Evolutionary conservation across 2,329 filamentous ascomycete species (phyloP), one percentile per base, ranked within the genome.

Genomic region (Rhynchosporium agropyri): DNA sequence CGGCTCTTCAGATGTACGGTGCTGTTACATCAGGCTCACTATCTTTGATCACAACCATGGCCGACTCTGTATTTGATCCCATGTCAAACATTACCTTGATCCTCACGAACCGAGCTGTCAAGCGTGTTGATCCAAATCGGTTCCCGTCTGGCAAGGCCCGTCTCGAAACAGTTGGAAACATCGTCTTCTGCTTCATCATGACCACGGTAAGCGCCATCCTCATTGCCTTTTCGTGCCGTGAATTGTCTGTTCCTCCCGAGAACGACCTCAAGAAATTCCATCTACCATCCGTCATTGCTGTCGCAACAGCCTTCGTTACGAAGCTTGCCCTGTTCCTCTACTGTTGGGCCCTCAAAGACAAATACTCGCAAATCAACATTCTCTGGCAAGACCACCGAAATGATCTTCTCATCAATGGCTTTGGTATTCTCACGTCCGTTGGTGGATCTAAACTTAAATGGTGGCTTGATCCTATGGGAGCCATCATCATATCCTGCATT

Each of bases 371-470:
- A 76, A 87, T 97, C 67, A 85, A 90, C 62, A 97, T 97, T 74
- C 80, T 98, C 13, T 97, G 92, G 93, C 91, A 96, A 76, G 94
- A 98, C 73, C 95, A 99, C 79, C 89, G 95, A 65, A 99, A 99
- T 74, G 95, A 99, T 74, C 81, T 99, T n/a, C 82, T 97, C 71
- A 92, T 99, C 83, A 99, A 98, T 76, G 92, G 92, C 60, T 92
- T 96, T 70, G 92, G 90, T 84, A 87, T 98, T 67, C 77, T 97
- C 60, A 97, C 93, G 0, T 94, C 90, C 2, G 88, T 97, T n/a
- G 91, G 92, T 61, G 95, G 95, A 40, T 87, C 88, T 67, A 96
- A 96, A 80, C 81, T 98, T 28, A 80, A 81, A 64, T 97, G 94
- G 94, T 98, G 92, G 91, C 87, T 99, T 68, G 95, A 99, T 77